phyloP scores from a whole-genome alignment of 2,329 filamentous ascomycete species.

The Cladosporium phlei region DNA sequence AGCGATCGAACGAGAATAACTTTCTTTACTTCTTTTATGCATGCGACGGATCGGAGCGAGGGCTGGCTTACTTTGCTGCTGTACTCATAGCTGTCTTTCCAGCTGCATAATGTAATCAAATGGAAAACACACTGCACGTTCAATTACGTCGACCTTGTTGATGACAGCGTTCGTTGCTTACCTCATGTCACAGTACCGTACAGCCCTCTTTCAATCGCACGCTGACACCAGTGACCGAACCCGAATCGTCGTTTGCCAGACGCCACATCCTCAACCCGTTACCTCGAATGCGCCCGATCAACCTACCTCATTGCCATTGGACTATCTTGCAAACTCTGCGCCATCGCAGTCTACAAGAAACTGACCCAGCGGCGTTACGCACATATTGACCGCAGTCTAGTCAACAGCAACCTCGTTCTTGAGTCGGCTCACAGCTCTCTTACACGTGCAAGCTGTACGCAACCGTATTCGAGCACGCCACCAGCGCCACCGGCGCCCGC shows the following conservation, averaged over 20 bases:
- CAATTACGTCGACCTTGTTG: neutral
- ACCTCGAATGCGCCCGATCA: slow-evolving; percentile 29
- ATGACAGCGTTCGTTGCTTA: neutral
- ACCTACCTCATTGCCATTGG: slow-evolving; percentile 23
- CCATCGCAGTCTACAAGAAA: slow-evolving; percentile 34
- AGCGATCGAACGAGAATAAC: slow-evolving; percentile 3
- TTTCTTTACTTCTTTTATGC: slow-evolving; percentile 9
- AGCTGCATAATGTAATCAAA: slow-evolving; percentile 12
- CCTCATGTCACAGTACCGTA: neutral
- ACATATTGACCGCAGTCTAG: slow-evolving; percentile 40
- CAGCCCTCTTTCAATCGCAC: neutral
- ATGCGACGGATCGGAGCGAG: slow-evolving; percentile 9
- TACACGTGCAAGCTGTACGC: slow-evolving; percentile 46
- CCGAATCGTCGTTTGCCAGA: slow-evolving; percentile 40
- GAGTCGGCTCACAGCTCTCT: slow-evolving; percentile 44
- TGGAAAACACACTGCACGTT: neutral
- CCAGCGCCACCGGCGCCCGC: slow-evolving; percentile 32
- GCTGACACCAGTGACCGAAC: neutral
- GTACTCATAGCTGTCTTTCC: slow-evolving; percentile 4
- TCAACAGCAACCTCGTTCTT: slow-evolving; percentile 45
- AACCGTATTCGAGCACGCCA: slow-evolving; percentile 29
- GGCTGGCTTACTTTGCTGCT: slow-evolving; percentile 8
- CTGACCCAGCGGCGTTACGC: slow-evolving; percentile 40
- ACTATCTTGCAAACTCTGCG: slow-evolving; percentile 34
- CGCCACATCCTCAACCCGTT: slow-evolving; percentile 38